Base-by-base conservation (phyloP, 768 basidiomycete species). In the Agaricus blazei region DNA sequence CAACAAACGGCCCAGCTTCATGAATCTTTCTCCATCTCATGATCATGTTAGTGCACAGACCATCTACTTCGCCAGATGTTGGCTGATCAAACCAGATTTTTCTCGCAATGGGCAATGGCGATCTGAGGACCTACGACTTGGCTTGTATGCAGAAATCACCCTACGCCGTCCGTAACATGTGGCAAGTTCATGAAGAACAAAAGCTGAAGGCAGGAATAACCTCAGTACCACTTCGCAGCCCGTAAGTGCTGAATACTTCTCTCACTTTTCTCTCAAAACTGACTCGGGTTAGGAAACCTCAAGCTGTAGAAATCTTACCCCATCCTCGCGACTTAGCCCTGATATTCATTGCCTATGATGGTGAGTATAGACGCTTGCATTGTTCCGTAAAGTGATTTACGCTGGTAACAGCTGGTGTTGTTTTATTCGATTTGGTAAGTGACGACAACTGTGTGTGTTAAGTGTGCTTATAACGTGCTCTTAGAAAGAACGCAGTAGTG, bases 101-200 rank as follows among this genome's bases (percentile, higher is more conserved):
- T 60, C 64, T 82, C 34, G 73, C 74, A 8, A 64, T 77, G 41
- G 70, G 73, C 58, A 73, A 71, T n/a, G 80, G 80, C 29, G 83
- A 85, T 48, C 76, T 92, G 58, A 79, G 80, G 60, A 85, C 87
- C 2, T 93, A 85, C 64, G 92, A 94, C 65, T 62, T 93, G n/a
- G 71, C 80, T 11, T 85, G 88, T 56, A 72, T 82, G 14, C 73
- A 79, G 19, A 76, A 85, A 57, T 89, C 90, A 0, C 74, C 77
- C 9, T 90, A 87, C 62, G 75, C 71, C 15, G 79, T 90, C 34
- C 84, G 85, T 2, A 92, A 93, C 63, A 71, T 87, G 61, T 95
- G 92, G 93, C 74, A 73, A 23, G 60, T 82, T 29, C 85, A 90
- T 61, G 83, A 89, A 66, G 79, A 85, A 56, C 79, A 79, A 71